Base-by-base conservation (phyloP, 2,329 filamentous ascomycete species). In the Trichoderma arundinaceum region DNA sequence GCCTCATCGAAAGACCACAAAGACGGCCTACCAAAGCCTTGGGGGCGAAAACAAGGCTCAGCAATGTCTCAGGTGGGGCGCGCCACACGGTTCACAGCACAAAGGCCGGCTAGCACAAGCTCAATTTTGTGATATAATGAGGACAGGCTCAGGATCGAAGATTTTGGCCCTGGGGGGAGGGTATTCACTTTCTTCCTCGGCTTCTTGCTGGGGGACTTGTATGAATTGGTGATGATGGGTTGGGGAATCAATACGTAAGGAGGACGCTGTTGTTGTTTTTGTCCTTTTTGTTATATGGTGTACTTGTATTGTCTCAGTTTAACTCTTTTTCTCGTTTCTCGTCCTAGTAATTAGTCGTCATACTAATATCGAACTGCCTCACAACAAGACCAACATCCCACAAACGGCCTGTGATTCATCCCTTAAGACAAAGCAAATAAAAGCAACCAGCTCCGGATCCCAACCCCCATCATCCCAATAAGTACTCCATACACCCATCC, bases 71-170 rank as follows among this genome's bases (percentile, higher is more conserved):
- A 54, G 52, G 28, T 54, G 13, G 4, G 19, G 17, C 7, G 32
- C 17, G 17, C 59, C 59, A 38, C 49, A 44, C 17, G 39, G 41
- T 51, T 63, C 59, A 44, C 9, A 53, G 22, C 15, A 13, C 35
- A 38, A 38, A 38, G 35, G 35, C 35, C 35, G 7, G 35, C 10
- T 38, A 33, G 15, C 19, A 35, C 32, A 33, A 2, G 7, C 17
- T 17, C 19, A 15, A 8, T 17, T 48, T n/a, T 15, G 33, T 12
- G 17, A 15, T 19, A 51, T 33, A 15, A 6, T n/a, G 13, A 22
- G 6, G 48, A 33, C 22, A 28, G 32, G 28, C 48, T 22, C 15
- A 8, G 8, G 7, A 13, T 22, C 13, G 28, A 19, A 19, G 46
- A 49, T 15, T 28, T 28, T 49, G 12, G 22, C 22, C 13, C 5